These are phyloP conservation scores for Penicillium parvum DNA, from an alignment of 495 filamentous ascomycete species.

Conservation along the genomic window DNA sequence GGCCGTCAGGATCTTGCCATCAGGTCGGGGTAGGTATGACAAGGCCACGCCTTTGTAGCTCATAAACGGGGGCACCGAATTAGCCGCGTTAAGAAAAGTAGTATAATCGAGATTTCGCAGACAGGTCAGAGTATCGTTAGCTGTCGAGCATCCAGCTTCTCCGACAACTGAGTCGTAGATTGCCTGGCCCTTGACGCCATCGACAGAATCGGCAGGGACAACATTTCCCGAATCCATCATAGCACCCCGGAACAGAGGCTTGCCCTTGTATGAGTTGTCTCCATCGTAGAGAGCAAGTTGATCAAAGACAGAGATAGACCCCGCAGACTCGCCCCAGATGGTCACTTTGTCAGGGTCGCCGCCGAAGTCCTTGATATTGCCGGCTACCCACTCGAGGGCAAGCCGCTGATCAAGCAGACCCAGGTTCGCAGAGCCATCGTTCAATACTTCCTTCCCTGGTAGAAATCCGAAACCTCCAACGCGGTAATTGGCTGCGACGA, in stretches of 20 bases:
- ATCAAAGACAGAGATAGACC: slow-evolving; percentile 65
- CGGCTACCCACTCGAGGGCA: slow-evolving; percentile 49
- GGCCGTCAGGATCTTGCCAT: slow-evolving; percentile 51
- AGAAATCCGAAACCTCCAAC: slow-evolving; percentile 71
- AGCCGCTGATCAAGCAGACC: slow-evolving; percentile 50
- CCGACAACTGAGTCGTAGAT: slow-evolving; percentile 61
- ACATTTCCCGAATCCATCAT: slow-evolving; percentile 72
- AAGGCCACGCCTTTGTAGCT: slow-evolving; percentile 60
- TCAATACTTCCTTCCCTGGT: slow-evolving; percentile 61
- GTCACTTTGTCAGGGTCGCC: slow-evolving; percentile 60
- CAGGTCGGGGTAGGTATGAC: slow-evolving; percentile 62
- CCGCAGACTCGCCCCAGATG: slow-evolving; percentile 71
- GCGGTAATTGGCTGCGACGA: slow-evolving; percentile 75
- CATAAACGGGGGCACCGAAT: slow-evolving; percentile 62
- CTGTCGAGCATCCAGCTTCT: slow-evolving; percentile 52
- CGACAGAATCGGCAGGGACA: slow-evolving; percentile 59
- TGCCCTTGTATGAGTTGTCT: slow-evolving; percentile 63
- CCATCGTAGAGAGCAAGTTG: slow-evolving; percentile 70
- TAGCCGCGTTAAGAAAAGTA: slow-evolving; percentile 58
- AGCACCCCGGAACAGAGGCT: slow-evolving; percentile 64
- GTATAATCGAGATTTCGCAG: slow-evolving; percentile 55
- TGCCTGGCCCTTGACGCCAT: slow-evolving; percentile 56
- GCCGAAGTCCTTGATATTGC: slow-evolving; percentile 54
- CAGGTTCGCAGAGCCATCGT: slow-evolving; percentile 57
- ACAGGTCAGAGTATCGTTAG: slow-evolving; percentile 57